Base-by-base conservation (phyloP, 768 basidiomycete species). In the Cyclocybe cylindracea region DNA sequence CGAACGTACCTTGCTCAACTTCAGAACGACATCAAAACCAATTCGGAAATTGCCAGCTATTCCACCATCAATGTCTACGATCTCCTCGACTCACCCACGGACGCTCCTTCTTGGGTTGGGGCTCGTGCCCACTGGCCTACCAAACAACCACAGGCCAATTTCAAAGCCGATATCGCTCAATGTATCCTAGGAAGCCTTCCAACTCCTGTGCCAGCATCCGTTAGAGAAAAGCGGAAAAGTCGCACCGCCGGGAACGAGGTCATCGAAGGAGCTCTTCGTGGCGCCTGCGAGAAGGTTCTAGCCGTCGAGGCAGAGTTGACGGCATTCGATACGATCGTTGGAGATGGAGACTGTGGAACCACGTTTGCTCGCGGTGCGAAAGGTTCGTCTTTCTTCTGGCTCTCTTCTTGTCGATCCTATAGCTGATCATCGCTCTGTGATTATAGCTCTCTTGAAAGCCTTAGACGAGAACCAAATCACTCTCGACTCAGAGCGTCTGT, bases 321-420 rank as follows among this genome's bases (percentile, higher is more conserved):
- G 3, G 66, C 71, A 33, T 83, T 74, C 59, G 86, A 86, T 61
- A 83, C 81, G 7, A 68, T 85, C 24, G 72, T 80, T 7, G 84
- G 85, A 24, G 84, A 86, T 63, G 85, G 84, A 5, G 83, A 86
- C 60, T 84, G 83, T 42, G 83, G 85, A 7, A 67, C 78, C 36
- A 85, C 83, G 6, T 80, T 85, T 53, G 71, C 78, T 7, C 67
- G 75, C 3, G 84, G 84, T 8, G 74, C 74, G 8, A 45, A 39
- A 29, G 57, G 57, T 54, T 24, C 9, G 39, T 40, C 40, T 10
- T 5, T 14, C 19, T 44, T 44, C 19, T n/a, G 11, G 6, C 18
- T 18, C 7, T 36, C 29, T 24, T 43, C 34, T 33, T 6, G 8
- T 16, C 11, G 16, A 29, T 33, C n/a, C 14, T 32, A 24, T 40